A percentile compares a stretch with the other conserved stretches of the same genome.
Conservation (phyloP, 192 early-diverging fungal genomes). For the Coemansia sp. region DNA sequence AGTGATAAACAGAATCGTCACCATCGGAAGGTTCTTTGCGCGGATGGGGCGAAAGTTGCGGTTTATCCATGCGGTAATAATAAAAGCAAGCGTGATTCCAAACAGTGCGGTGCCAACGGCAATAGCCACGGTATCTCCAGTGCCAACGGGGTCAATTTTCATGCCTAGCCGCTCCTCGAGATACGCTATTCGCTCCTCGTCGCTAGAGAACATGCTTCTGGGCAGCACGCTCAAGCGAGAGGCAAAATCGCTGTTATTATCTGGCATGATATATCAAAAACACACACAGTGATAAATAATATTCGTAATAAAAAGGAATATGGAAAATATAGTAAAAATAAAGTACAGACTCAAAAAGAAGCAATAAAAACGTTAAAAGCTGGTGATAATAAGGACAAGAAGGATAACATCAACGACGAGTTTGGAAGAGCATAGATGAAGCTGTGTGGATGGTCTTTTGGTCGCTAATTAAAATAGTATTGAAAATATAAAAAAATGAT, state of each 20-base stretch:
- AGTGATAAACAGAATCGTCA: constrained; percentile 13
- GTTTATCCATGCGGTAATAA: constrained; percentile 7
- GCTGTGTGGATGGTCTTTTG: no score
- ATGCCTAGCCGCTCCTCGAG: constrained; percentile 13
- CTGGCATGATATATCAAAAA: background rate
- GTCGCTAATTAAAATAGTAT: no score
- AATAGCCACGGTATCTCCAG: constrained; percentile 19
- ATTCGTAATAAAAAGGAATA: background rate
- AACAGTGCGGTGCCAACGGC: constrained; percentile 9
- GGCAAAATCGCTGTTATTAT: background rate
- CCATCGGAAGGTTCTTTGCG: constrained; percentile 23
- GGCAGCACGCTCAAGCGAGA: background rate
- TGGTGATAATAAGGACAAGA: background rate
- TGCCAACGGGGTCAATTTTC: constrained; percentile 13
- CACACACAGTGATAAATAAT: background rate
- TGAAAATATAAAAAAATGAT: no score
- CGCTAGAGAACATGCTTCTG: background rate
- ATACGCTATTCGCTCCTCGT: background rate
- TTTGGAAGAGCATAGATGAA: no score
- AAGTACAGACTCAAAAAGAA: background rate
- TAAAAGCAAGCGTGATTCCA: constrained; percentile 9
- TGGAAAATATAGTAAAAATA: background rate
- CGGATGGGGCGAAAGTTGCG: constrained; percentile 16
- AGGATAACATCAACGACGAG: no score
- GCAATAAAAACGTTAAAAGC: background rate